Conservation (phyloP, 768 basidiomycete genomes). For the Psilocybe azurescens region DNA sequence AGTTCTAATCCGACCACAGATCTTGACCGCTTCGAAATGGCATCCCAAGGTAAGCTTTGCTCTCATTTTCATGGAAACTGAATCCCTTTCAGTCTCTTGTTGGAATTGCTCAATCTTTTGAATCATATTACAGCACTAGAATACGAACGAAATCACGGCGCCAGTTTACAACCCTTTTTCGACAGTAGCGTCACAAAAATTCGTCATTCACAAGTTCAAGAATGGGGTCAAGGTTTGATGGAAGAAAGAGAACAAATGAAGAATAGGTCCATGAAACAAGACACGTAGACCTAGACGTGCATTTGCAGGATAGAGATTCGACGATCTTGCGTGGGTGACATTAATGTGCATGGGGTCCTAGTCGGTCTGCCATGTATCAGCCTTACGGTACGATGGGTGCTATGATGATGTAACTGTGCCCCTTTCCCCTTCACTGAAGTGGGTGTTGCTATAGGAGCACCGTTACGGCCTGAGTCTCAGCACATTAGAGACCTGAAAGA, state of each 20-base stretch:
- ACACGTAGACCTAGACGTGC: too few relatives aligned
- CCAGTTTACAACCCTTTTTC: constrained; percentile 75
- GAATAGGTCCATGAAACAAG: not conserved
- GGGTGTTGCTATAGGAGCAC: too few relatives aligned
- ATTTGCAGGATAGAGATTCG: too few relatives aligned
- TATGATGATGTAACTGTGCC: too few relatives aligned
- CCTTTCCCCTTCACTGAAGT: too few relatives aligned
- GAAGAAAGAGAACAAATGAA: constrained; percentile 46
- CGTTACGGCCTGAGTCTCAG: too few relatives aligned
- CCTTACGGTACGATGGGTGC: too few relatives aligned
- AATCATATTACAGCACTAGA: constrained; percentile 58
- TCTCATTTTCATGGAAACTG: not conserved
- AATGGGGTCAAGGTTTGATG: constrained; percentile 59
- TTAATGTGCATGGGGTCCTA: too few relatives aligned
- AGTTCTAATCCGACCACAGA: constrained; percentile 45
- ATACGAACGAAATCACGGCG: constrained; percentile 64
- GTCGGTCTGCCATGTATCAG: too few relatives aligned
- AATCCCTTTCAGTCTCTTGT: not conserved
- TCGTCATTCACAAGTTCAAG: constrained; percentile 71
- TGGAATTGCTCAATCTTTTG: not conserved
- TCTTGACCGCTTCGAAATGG: constrained; percentile 89
- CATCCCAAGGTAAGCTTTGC: constrained; percentile 66
- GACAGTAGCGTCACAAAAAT: constrained; percentile 79
- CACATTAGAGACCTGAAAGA: too few relatives aligned
- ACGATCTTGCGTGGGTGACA: too few relatives aligned